These are phyloP conservation scores for Ascochyta rabiei DNA, from an alignment of 2,329 filamentous ascomycete species.

Conservation along the genomic window DNA sequence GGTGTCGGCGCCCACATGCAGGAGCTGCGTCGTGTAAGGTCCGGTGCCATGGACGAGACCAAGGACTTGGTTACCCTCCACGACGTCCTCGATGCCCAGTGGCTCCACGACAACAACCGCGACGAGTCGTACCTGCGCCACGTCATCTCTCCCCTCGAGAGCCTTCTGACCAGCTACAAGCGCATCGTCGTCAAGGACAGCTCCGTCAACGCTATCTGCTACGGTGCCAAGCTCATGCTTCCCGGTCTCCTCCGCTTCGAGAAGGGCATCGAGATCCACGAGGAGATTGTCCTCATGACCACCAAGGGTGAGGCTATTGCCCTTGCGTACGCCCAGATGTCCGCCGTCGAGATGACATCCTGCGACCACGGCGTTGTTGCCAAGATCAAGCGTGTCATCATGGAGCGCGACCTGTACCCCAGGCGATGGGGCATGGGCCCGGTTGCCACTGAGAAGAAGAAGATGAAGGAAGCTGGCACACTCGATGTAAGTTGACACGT, in stretches of 20 bases:
- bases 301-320: conserved; percentile 99
- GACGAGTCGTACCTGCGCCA: conserved; percentile 91
- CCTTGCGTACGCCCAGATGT: conserved; percentile 96
- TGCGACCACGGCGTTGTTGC: conserved; percentile 98
- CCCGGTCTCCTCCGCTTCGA: conserved; percentile 94
- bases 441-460: conserved; percentile 96
- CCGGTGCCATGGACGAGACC: conserved; percentile 92
- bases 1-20: conserved; percentile 98
- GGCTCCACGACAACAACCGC: conserved; percentile 91
- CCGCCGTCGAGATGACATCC: conserved; percentile 92
- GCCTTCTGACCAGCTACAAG: conserved; percentile 90
- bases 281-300: conserved; percentile 97
- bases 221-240: conserved; percentile 98
- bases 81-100: conserved; percentile 94
- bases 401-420: conserved; percentile 98
- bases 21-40: conserved; percentile 91
- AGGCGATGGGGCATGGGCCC: conserved; percentile 95
- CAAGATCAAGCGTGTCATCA: conserved; percentile 99
- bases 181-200: conserved; percentile 97
- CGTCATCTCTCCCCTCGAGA: conserved; percentile 93
- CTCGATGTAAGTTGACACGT: conserved; percentile 69
- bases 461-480: conserved; percentile 97
- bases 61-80: conserved; percentile 91
- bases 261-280: conserved; percentile 87
- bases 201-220: conserved; percentile 95